Base-by-base conservation (phyloP, 805 yeast species). In the Starmerella lactis-condensi region DNA sequence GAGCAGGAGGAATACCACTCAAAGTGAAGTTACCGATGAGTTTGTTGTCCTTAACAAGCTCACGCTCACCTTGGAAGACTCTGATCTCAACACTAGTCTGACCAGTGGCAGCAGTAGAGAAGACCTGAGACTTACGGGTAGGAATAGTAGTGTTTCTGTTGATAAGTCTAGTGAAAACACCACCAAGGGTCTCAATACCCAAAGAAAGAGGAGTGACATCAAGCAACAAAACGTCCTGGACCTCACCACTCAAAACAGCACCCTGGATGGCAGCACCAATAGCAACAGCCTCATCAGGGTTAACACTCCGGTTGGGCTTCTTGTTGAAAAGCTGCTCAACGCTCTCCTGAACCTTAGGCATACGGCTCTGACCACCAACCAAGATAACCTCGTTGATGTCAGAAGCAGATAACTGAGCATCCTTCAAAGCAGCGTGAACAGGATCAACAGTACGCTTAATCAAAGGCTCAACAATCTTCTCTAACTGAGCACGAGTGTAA, bases 31-130 rank as follows among this genome's bases (percentile, higher is more conserved):
- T 82, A 61, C 95, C 95, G 57, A 82, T 78, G 57, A 83, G 70
- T 67, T 83, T 82, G 78, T 82, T 82, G 69, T 82, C 95, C 65
- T 92, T 76, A 52, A 85, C 92, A 54, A 83, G 73, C 65, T 82
- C 94, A 69, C 95, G 78, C 70, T 82, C 95, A 68, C 95, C 95
- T 67, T 82, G 94, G 93, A 79, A 83, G 39, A 82, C 95, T 65
- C 94, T 75, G 64, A 82, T 82, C 67, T 81, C 93, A 48, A 81
- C 93, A 49, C 92, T 76, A 43, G 93, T 81, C 68, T 81, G 94
- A 57, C 93, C 93, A 48, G 85, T 76, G 44, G 92, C 82, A 42
- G 93, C 93, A 50, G 94, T 81, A 33, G 93, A 79, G 75, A 83
- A 82, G 51, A 82, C 72, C 66, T 82, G 94, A 29, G 93, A 77